Evolutionary conservation across 345 rosid genomes (phyloP), one percentile per base, ranked within the genome.

Genomic region (Conringia planisiliqua): DNA sequence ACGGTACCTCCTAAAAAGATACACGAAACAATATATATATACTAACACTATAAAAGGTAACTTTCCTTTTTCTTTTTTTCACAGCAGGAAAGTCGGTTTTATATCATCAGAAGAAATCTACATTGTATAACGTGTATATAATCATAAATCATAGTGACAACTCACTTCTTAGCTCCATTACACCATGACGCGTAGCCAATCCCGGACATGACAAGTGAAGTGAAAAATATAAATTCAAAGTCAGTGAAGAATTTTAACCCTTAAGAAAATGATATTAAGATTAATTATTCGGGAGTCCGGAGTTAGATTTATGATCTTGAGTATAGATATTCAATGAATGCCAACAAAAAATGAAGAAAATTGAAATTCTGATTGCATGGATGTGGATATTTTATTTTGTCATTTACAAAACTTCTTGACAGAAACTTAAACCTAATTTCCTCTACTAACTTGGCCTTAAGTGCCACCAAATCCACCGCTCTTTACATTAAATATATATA

Each of bases 361-460:
- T 22, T 22, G 1, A 22, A 22, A 22, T 2, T 22, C 24, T 2
- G 24, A 22, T 22, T 22, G 24, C 24, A 22, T 22, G 17, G 62
- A 54, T 43, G 51, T 43, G 62, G 12, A 26, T 30, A 18, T 69
- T 69, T 26, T 29, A 18, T 68, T 39, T 33, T 70, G 57, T 22
- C 48, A 46, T 36, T 36, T 47, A 57, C 6, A 40, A 59, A 48
- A 52, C 30, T 32, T 35, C 2, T 54, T 62, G 66, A 76, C 6
- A 62, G 79, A 69, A 62, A 62, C 65, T 54, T 43, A 13, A 32
- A 62, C 75, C 74, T 76, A 62, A 69, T 54, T 67, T 69, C 17
- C 38, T 69, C 80, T 35, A 70, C 50, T 70, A 52, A 54, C 47
- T 43, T 70, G 51, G 17, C 66, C 62, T 14, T 5, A 43, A 70